These are phyloP conservation scores for Fraxinus latifolia DNA, from an alignment of 305 asterid species.

Conservation along the genomic window DNA sequence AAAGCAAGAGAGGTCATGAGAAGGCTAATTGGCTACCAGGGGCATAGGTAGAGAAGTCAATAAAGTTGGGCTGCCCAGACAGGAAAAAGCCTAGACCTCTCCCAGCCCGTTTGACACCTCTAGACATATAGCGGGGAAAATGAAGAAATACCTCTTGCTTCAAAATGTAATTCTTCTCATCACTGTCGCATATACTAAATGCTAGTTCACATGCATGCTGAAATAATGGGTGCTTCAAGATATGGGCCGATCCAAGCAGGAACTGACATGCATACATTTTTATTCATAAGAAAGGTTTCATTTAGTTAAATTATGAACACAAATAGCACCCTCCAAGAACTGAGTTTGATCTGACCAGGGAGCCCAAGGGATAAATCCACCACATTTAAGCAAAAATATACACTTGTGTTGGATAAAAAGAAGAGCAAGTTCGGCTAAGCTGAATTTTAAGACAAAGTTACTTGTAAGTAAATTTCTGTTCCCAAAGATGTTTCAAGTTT, in stretches of 20 bases:
- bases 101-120: background rate
- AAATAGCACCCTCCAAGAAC: background rate
- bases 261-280: constrained; percentile 50
- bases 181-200: constrained; percentile 51
- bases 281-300: constrained; percentile 7
- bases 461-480: background rate
- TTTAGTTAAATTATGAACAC: background rate
- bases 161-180: constrained; percentile 45
- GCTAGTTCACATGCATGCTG: constrained; percentile 66
- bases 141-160: constrained; percentile 59
- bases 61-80: background rate
- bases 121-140: background rate
- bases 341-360: background rate
- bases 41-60: constrained; percentile 2
- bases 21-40: constrained; percentile 4
- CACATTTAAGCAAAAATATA: background rate
- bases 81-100: background rate
- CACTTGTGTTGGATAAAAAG: background rate
- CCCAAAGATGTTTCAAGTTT: background rate
- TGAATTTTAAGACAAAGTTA: background rate
- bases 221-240: constrained; percentile 79
- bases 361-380: background rate
- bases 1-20: constrained; percentile 15
- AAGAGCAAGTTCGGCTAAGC: background rate
- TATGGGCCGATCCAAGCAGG: constrained; percentile 81